A percentile compares a stretch with the other conserved stretches of the same genome.
Conservation (phyloP, 306 rosid species). For the Ammopiptanthus mongolicus region DNA sequence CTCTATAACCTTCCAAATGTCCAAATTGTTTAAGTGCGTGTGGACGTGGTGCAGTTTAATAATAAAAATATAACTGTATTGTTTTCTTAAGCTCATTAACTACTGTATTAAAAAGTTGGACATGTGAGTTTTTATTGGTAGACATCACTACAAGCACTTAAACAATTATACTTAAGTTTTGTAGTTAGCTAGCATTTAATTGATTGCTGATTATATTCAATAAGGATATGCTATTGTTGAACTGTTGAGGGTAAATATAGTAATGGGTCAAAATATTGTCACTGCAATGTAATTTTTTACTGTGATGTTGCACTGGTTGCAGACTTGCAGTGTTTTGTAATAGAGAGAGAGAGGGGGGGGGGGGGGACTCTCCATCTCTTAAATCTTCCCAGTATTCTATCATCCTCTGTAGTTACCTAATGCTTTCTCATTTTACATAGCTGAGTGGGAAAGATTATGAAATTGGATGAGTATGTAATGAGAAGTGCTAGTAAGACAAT, state of each 20-base stretch:
- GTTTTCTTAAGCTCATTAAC: no score
- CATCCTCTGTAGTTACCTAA: not conserved
- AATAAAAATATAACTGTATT: no score
- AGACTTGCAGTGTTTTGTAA: not conserved
- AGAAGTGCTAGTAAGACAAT: not conserved
- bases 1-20: no score
- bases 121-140: no score
- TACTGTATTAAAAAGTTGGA: no score
- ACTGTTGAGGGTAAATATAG: constrained; percentile 5
- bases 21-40: no score
- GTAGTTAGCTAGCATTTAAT: not conserved
- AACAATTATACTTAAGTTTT: not conserved
- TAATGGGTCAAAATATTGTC: not conserved
- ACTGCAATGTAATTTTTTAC: not conserved
- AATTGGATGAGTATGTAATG: not conserved
- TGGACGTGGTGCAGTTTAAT: no score
- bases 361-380: not conserved
- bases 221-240: not conserved
- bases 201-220: not conserved
- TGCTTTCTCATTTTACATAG: not conserved
- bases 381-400: no score
- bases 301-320: not conserved
- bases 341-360: no score
- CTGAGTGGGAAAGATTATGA: not conserved
- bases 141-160: no score